Conservation (phyloP, 495 filamentous ascomycete species). For the Sphaerosporella brunnea region DNA sequence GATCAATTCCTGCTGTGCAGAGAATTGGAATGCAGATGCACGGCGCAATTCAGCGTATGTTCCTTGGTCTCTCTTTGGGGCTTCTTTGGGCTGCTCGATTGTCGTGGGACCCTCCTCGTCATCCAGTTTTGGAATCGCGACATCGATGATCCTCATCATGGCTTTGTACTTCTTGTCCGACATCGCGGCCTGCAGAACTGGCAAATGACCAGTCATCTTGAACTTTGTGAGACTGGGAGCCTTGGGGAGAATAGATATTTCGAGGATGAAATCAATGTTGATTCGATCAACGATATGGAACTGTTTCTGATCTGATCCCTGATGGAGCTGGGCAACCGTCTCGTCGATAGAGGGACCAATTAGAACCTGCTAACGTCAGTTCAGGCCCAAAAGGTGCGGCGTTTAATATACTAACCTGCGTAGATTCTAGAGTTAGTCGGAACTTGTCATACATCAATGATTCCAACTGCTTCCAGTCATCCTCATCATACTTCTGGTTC, state of each 20-base stretch:
- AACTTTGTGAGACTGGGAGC: constrained; percentile 86
- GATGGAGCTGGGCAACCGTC: constrained; percentile 65
- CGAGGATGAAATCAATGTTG: constrained; percentile 85
- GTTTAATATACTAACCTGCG: constrained; percentile 37
- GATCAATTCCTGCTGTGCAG: constrained; percentile 51
- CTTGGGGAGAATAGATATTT: constrained; percentile 85
- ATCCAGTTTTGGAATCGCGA: constrained; percentile 75
- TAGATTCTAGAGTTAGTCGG: constrained; percentile 73
- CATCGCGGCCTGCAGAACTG: constrained; percentile 74
- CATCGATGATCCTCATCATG: constrained; percentile 87
- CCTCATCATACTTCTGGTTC: constrained; percentile 79
- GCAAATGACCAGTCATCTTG: constrained; percentile 74
- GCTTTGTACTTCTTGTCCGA: constrained; percentile 93
- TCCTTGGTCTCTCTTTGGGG: constrained; percentile 7
- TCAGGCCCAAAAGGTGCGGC: neutral
- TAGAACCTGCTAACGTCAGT: constrained; percentile 35
- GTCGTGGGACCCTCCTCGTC: constrained; percentile 30
- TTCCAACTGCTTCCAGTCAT: constrained; percentile 73
- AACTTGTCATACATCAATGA: constrained; percentile 94
- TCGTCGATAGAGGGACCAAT: constrained; percentile 89
- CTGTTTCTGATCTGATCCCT: constrained; percentile 48
- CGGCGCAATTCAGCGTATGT: constrained; percentile 23
- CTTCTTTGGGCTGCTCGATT: constrained; percentile 5
- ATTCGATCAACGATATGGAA: constrained; percentile 90
- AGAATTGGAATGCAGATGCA: constrained; percentile 46